Percentiles rank a stretch among this genome's conserved stretches.
Conservation (phyloP, 768 basidiomycete species). For the Rhodotorula graminis region DNA sequence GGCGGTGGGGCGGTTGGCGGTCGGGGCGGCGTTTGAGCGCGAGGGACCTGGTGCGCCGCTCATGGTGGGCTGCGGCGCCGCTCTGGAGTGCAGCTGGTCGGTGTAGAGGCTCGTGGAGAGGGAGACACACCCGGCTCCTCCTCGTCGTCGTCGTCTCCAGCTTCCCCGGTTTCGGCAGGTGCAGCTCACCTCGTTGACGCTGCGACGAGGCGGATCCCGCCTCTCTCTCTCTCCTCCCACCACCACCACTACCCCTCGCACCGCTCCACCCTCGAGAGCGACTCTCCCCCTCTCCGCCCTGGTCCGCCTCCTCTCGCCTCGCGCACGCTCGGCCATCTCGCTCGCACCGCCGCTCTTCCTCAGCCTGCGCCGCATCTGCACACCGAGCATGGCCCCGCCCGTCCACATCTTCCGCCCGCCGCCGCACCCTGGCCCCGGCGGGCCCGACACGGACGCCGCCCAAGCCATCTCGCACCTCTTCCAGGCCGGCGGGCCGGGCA, state of each 20-base stretch:
- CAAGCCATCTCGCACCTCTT: conserved; percentile 31
- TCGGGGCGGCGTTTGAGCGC: not conserved
- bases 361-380: not conserved
- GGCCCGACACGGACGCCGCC: conserved; percentile 16
- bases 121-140: not conserved
- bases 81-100: not conserved
- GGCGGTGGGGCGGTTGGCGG: not conserved
- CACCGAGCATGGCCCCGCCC: not conserved
- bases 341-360: conserved; percentile 11
- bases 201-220: no score
- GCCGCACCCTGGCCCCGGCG: not conserved
- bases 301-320: not conserved
- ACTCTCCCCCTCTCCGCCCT: not conserved
- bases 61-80: not conserved
- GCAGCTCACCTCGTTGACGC: no score
- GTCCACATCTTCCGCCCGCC: conserved; percentile 26
- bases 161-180: not conserved
- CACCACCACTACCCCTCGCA: not conserved
- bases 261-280: not conserved
- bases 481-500: conserved; percentile 46
- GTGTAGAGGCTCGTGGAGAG: no score
- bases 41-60: conserved; percentile 1
- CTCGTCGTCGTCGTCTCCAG: no score
- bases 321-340: not conserved
- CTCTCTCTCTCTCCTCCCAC: not conserved